These are phyloP conservation scores for Brassica carinata DNA, from an alignment of 345 rosid species.

Conservation along the genomic window DNA sequence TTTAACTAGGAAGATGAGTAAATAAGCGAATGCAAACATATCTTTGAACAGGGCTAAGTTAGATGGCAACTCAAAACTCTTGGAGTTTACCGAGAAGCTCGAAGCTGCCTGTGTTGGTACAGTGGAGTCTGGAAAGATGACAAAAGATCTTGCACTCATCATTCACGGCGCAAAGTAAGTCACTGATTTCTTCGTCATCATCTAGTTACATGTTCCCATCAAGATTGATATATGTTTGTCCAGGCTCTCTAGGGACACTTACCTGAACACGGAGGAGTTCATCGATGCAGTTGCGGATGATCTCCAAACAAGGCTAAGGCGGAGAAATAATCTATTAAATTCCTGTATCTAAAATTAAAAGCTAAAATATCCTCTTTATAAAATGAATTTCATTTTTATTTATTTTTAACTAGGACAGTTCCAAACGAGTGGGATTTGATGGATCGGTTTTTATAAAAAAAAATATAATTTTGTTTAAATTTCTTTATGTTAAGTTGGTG, in stretches of 20 bases:
- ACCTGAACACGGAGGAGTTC: slow-evolving; percentile 92
- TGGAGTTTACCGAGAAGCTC: slow-evolving; percentile 85
- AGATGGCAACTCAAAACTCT: slow-evolving; percentile 75
- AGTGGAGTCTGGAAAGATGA: slow-evolving; percentile 98
- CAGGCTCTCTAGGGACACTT: slow-evolving; percentile 74
- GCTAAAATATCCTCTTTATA: too few species aligned
- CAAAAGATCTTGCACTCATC: slow-evolving; percentile 94
- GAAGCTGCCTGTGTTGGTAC: slow-evolving; percentile 87
- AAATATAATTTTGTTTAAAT: too few species aligned
- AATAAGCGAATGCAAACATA: not conserved
- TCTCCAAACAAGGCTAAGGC: slow-evolving; percentile 57
- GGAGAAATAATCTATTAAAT: too few species aligned
- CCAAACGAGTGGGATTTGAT: too few species aligned
- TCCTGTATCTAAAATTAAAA: too few species aligned
- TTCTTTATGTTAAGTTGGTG: too few species aligned
- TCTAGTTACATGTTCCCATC: not conserved
- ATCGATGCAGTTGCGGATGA: slow-evolving; percentile 90
- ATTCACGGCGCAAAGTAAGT: slow-evolving; percentile 81
- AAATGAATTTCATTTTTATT: too few species aligned
- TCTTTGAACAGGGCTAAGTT: slow-evolving; percentile 70
- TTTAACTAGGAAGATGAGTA: not conserved
- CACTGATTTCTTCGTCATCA: not conserved
- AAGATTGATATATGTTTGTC: slow-evolving; percentile 11
- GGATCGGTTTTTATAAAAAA: too few species aligned
- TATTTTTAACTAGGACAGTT: too few species aligned